A percentile compares a stretch with the other conserved stretches of the same genome.
Conservation (phyloP, 192 early-diverging fungal species). For the Podila clonocystis region DNA sequence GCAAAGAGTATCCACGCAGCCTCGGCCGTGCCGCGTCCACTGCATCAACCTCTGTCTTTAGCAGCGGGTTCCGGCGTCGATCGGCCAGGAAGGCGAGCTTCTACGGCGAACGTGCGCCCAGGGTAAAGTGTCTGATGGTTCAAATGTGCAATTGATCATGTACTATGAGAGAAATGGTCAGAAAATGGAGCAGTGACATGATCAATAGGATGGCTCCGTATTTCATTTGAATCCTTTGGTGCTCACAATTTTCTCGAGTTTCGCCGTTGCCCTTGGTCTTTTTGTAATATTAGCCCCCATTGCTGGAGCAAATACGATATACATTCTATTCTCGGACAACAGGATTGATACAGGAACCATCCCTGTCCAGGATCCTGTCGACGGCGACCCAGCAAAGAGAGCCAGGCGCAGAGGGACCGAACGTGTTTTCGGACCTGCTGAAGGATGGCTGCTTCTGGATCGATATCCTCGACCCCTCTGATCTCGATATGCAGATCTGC, state of each 20-base stretch:
- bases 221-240: too few relatives aligned
- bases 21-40: slow-evolving; percentile 12
- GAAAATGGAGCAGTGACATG: too few relatives aligned
- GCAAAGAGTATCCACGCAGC: neutral
- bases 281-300: slow-evolving; percentile 17
- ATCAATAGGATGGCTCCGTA: too few relatives aligned
- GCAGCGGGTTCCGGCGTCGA: slow-evolving; percentile 1
- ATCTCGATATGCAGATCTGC: slow-evolving; percentile 65
- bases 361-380: slow-evolving; percentile 37
- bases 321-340: slow-evolving; percentile 50
- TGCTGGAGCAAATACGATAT: slow-evolving; percentile 24
- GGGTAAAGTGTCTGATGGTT: slow-evolving; percentile 15
- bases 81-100: slow-evolving; percentile 32
- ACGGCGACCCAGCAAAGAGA: slow-evolving; percentile 9
- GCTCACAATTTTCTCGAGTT: neutral
- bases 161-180: too few relatives aligned
- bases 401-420: slow-evolving; percentile 12
- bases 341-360: slow-evolving; percentile 45
- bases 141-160: too few relatives aligned
- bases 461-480: slow-evolving; percentile 65
- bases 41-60: slow-evolving; percentile 6
- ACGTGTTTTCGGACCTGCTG: slow-evolving; percentile 50
- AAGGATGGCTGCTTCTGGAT: slow-evolving; percentile 78
- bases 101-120: slow-evolving; percentile 34
- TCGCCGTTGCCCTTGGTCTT: too few relatives aligned